These are phyloP conservation scores for Kodamaea arcana DNA, from an alignment of 1,139 yeast genomes.

Conservation along the genomic window DNA sequence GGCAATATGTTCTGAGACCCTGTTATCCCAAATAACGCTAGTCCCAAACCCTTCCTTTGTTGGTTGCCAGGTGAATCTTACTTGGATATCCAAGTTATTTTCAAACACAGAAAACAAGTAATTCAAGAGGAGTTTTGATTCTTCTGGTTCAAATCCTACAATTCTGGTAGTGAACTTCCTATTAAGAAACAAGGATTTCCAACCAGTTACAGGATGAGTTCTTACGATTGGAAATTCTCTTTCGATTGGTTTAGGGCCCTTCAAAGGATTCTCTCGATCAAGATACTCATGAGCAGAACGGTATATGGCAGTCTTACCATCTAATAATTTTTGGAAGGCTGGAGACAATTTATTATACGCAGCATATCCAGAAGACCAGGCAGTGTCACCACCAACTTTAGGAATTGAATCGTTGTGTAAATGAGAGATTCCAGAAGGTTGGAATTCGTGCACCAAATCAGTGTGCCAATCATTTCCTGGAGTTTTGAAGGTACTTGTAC, in stretches of 20 bases:
- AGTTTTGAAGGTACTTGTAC: conserved; percentile 10
- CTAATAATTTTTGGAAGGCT: conserved; percentile 19
- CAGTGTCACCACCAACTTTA: conserved; percentile 16
- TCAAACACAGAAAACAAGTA: conserved; percentile 20
- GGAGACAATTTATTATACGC: conserved; percentile 23
- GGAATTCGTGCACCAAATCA: conserved; percentile 16
- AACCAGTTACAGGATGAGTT: conserved; percentile 18
- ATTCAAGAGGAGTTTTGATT: conserved; percentile 17
- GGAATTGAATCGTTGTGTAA: conserved; percentile 17
- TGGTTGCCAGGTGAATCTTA: conserved; percentile 18
- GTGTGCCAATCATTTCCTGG: conserved; percentile 16
- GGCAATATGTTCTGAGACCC: conserved; percentile 21
- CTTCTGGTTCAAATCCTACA: conserved; percentile 20
- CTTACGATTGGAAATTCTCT: conserved; percentile 16
- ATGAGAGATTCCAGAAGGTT: conserved; percentile 16
- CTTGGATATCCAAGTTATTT: conserved; percentile 20
- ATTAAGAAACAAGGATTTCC: conserved; percentile 18
- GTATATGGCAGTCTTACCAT: conserved; percentile 21
- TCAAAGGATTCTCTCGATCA: conserved; percentile 19
- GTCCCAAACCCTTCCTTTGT: conserved; percentile 19
- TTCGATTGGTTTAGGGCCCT: conserved; percentile 17
- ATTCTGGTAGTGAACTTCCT: conserved; percentile 18
- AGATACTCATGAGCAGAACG: conserved; percentile 19
- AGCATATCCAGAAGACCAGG: conserved; percentile 17
- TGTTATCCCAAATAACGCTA: conserved; percentile 23